Evolutionary conservation across 257 asterid species (phyloP), one percentile per base, ranked within the genome.

Genomic region (Solanum pinnatisectum): DNA sequence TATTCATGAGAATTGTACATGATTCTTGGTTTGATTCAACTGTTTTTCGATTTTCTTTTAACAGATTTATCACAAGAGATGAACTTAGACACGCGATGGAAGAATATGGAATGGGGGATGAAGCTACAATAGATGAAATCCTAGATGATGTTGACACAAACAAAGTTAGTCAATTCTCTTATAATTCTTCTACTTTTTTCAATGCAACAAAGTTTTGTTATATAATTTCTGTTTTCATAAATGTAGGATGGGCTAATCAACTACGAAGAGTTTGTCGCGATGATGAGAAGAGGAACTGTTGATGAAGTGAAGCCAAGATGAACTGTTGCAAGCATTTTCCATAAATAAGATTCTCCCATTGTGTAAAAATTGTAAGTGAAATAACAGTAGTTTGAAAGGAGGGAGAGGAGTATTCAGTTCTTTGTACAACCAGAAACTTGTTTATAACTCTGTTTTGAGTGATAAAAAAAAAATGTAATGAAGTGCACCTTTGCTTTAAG

Each of bases 51-150:
- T 40, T 70, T 63, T 36, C 18, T 25, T 52, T 79, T 87, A 23
- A 73, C 92, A 96, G 99, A 87, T 91, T 82, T 90, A 97, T 97
- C 67, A 96, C 99, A 67, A 92, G 98, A 93, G 99, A 97, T 91
- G 99, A 97, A 92, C 93, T 97, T 23, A 94, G 94, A 87, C 95
- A 90, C 27, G 98, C 98, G 7, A 96, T 97, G 99, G 87, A 93
- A 73, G 90, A 91, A 86, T 97, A 95, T 82, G 98, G 96, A 70
- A 95, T 97, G 96, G 99, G 98, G 52, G 99, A 96, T 89, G 99
- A 97, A 84, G 96, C 94, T 30, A 94, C 99, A 10, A 94, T 97
- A 5, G 94, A 94, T 32, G 99, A 96, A 88, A 93, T 97, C 67
- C 94, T 97, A 83, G 90, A 97, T 60, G 99, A 97, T 52, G 98